A percentile compares a stretch with the other conserved stretches of the same genome.
These are phyloP conservation scores for Volvox reticuliferus DNA, from an alignment of 139 green algal species.

Conservation along the genomic window DNA sequence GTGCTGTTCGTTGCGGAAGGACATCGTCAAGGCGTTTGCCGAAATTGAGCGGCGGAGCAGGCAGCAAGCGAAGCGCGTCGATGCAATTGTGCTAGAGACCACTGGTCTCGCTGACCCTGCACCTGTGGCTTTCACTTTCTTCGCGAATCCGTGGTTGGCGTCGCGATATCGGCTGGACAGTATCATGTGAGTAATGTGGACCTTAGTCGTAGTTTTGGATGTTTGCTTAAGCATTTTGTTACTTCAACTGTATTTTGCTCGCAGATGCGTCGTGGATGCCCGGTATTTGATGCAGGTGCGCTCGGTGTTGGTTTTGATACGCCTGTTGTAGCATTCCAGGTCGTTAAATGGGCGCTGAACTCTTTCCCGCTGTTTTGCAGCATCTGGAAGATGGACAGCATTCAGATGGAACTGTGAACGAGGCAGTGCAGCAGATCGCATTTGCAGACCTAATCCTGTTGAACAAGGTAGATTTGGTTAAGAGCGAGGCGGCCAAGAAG, in stretches of 20 bases:
- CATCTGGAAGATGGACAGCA: conserved; percentile 65
- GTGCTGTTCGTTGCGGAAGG: conserved; percentile 88
- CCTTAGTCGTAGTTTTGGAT: neutral
- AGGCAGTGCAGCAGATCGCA: conserved; percentile 85
- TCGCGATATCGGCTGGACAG: conserved; percentile 81
- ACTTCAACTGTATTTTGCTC: neutral
- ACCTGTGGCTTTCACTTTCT: conserved; percentile 91
- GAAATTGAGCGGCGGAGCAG: conserved; percentile 72
- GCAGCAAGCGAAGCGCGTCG: conserved; percentile 33
- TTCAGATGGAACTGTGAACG: conserved; percentile 67
- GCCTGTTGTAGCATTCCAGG: neutral
- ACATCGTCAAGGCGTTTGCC: conserved; percentile 85
- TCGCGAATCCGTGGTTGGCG: conserved; percentile 88
- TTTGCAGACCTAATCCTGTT: conserved; percentile 92
- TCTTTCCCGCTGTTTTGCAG: conserved; percentile 25
- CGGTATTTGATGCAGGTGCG: conserved; percentile 73
- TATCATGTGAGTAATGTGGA: conserved; percentile 74
- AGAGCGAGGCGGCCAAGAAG: conserved; percentile 57
- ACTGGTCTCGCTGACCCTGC: conserved; percentile 89
- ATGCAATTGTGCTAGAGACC: conserved; percentile 87
- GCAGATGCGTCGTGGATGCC: conserved; percentile 82
- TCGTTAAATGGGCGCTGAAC: neutral
- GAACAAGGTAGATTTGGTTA: conserved; percentile 89
- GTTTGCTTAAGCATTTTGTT: neutral
- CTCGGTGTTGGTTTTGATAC: neutral